Base-by-base conservation (phyloP, 225 moss, liverwort and hornwort species). In the Pseudisothecium myosuroides region DNA sequence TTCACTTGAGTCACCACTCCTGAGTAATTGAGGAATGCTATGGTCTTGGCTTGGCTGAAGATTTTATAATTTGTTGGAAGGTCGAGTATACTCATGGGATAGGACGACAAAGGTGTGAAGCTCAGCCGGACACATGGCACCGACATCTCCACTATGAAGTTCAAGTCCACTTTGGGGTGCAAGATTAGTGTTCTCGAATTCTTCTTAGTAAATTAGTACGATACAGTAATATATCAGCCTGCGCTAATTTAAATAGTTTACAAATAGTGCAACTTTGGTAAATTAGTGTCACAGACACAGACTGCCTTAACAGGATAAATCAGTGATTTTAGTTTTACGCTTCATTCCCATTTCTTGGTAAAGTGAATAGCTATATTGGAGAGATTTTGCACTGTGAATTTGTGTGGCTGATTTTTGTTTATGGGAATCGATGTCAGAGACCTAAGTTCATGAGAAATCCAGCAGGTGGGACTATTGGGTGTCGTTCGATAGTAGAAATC, bases 91-190 rank as follows among this genome's bases (percentile, higher is more conserved):
- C 74, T 45, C 60, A 72, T 45, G 60, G 28, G 69, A 54, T 69
- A 69, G 88, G 83, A 59, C 73, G 79, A 47, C 74, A 74, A 60
- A 52, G 85, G 67, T 79, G 84, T 52, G 76, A 80, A 76, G 83
- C 52, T 75, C 37, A 88, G 50, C 72, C 41, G 75, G 62, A 62
- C 69, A 80, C 59, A 90, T 90, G 88, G 84, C 91, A 80, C 75
- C 83, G 86, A 78, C 49, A 86, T 81, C 76, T 69, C 75, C 81
- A 90, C 55, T 84, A 91, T 90, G 90, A 93, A 88, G 88, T 71
- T 81, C 83, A 69, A 50, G 60, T 66, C 24, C 74, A 77, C 55
- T 86, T 73, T 60, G 79, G 66, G 86, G 80, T 83, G 79, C 80
- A 49, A 68, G 50, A 83, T 26, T 83, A 34, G 65, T n/a, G 55